Base-by-base conservation (phyloP, 1,284 basidiomycete genomes). In the Boletus hoseneyae region DNA sequence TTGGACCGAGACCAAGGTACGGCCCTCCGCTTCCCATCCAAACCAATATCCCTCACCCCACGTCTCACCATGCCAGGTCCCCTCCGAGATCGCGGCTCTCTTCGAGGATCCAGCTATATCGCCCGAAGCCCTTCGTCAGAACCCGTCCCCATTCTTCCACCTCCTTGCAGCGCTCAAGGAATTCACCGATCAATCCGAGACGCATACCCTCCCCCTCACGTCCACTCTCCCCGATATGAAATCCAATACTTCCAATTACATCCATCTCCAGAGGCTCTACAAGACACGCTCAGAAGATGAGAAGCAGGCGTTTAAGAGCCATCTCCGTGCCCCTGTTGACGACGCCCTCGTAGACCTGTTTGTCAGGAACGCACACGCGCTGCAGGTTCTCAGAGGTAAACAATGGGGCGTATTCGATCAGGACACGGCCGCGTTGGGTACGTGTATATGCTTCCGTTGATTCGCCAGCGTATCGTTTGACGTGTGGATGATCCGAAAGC, bases 221-320 rank as follows among this genome's bases (percentile, higher is more conserved):
- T 74, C 75, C 51, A 80, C 90, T 0, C 74, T 99, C 1, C 96
- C 96, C 0, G 96, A 99, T 70, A 97, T 99, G 91, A 96, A 97
- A 67, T 86, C 95, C 4, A 88, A 88, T 57, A 97, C 95, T 0
- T 67, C 74, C 34, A 81, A 80, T 50, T 99, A 97, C 65, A 84
- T 94, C 41, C 75, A 80, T 32, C 73, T 96, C 21, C 91, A 94
- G 64, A 80, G 74, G 27, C 63, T 93, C 51, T 96, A 94, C 72
- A 86, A 86, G 57, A 64, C 71, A 4, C 80, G 82, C 48, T 83
- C 90, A 2, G 76, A 82, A 32, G 76, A 82, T 42, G 93, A 95
- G 63, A 83, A 87, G 57, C 71, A 61, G 23, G 53, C 57, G 0
- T 81, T 89, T 67, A 77, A 75, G 62, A 67, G 64, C 30, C 73